Evolutionary conservation across 2,329 filamentous ascomycete genomes (phyloP).

Genomic region (Magnaporthiopsis poae): DNA sequence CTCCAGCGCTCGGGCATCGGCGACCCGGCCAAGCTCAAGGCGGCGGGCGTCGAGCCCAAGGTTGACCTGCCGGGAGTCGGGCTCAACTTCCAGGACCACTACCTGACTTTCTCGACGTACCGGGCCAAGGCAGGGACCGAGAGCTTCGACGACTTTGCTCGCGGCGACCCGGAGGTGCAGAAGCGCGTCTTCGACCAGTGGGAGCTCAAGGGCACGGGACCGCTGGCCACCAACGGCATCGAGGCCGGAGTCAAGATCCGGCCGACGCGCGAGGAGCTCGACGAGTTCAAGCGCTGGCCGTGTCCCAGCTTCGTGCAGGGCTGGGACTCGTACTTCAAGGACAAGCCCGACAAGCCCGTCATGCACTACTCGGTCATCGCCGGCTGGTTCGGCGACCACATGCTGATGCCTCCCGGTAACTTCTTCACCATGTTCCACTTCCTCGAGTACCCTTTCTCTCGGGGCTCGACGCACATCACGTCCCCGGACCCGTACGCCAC

Average conservation of each 20-base stretch:
- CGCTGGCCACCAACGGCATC: slow-evolving; percentile 68
- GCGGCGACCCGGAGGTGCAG: slow-evolving; percentile 63
- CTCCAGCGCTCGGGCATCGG: slow-evolving; percentile 67
- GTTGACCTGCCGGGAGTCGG: slow-evolving; percentile 65
- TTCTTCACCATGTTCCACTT: slow-evolving; percentile 82
- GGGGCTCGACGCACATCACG: slow-evolving; percentile 60
- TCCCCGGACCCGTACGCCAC: slow-evolving; percentile 63
- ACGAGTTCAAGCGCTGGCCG: slow-evolving; percentile 61
- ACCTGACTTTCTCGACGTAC: slow-evolving; percentile 60
- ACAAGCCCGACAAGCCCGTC: slow-evolving; percentile 77
- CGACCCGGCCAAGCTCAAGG: slow-evolving; percentile 60
- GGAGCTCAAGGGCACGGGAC: slow-evolving; percentile 70
- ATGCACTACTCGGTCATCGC: slow-evolving; percentile 77
- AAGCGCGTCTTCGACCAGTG: slow-evolving; percentile 67
- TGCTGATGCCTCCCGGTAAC: slow-evolving; percentile 60
- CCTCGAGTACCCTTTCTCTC: slow-evolving; percentile 67
- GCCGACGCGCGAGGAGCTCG: slow-evolving; percentile 57
- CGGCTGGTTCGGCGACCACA: slow-evolving; percentile 53
- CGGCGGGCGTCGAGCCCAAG: slow-evolving; percentile 57
- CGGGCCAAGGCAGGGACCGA: slow-evolving; percentile 66
- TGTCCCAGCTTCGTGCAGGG: slow-evolving; percentile 63
- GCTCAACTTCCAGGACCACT: slow-evolving; percentile 69
- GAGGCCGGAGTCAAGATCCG: slow-evolving; percentile 72
- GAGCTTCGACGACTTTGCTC: slow-evolving; percentile 70
- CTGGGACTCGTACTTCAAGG: slow-evolving; percentile 74